These are phyloP conservation scores for Lentinula edodes DNA, from an alignment of 768 basidiomycete genomes.

Conservation along the genomic window DNA sequence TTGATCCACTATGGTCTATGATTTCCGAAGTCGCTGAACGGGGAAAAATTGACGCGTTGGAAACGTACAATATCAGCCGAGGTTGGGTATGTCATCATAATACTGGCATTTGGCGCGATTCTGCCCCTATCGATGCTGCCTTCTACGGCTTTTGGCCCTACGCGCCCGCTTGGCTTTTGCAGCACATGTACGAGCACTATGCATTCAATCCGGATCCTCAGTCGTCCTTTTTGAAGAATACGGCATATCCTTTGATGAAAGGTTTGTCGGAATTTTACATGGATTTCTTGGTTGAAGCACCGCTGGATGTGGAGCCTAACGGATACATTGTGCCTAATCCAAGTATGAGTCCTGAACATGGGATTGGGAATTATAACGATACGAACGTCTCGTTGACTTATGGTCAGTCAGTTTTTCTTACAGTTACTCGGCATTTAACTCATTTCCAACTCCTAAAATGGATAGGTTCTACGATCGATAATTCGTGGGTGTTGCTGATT, in stretches of 20 bases:
- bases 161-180: constrained; percentile 10
- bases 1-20: constrained; percentile 11
- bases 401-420: neutral
- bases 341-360: constrained; percentile 11
- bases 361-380: constrained; percentile 3
- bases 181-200: constrained; percentile 13
- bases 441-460: neutral
- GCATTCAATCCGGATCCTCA: constrained; percentile 2
- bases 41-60: constrained; percentile 8
- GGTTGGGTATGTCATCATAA: constrained; percentile 14
- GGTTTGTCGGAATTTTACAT: constrained; percentile 7
- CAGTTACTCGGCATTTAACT: too few relatives aligned
- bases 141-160: constrained; percentile 15
- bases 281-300: constrained; percentile 8
- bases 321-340: constrained; percentile 8
- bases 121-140: constrained; percentile 13
- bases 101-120: neutral
- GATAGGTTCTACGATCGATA: constrained; percentile 12
- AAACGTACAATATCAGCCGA: constrained; percentile 13
- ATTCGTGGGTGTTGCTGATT: constrained; percentile 4
- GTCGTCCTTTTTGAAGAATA: constrained; percentile 6
- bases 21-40: constrained; percentile 13
- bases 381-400: constrained; percentile 5
- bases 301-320: constrained; percentile 3
- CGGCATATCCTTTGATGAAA: constrained; percentile 10